Conservation (phyloP, 2,329 filamentous ascomycete genomes). For the Microdochium nivale region DNA sequence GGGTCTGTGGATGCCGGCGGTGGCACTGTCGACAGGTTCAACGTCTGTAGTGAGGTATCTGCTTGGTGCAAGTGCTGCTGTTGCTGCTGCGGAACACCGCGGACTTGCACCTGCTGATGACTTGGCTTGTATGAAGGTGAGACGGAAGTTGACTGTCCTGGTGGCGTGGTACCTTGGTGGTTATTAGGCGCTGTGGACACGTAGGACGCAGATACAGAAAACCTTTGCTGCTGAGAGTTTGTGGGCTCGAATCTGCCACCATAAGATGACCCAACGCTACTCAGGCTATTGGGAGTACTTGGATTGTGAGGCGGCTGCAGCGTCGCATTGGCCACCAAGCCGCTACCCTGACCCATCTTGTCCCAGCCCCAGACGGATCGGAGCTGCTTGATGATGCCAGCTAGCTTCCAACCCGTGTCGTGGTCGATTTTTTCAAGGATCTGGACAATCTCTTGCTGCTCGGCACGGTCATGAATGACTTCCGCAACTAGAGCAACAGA, state of each 20-base stretch:
- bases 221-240: background rate
- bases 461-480: constrained; percentile 55
- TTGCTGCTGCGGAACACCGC: no score
- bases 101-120: no score
- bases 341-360: constrained; percentile 18
- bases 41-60: background rate
- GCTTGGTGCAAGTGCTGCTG: background rate
- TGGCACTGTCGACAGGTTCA: background rate
- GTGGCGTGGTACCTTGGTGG: background rate
- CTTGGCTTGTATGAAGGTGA: background rate
- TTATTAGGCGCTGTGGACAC: background rate
- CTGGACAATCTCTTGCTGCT: constrained; percentile 72
- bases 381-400: constrained; percentile 63
- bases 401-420: constrained; percentile 72
- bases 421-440: constrained; percentile 69
- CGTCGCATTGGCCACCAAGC: background rate
- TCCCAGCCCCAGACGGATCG: constrained; percentile 73
- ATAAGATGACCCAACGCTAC: background rate
- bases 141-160: background rate
- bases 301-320: background rate
- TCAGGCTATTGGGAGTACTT: background rate
- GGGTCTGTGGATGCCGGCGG: background rate
- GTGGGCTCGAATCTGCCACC: background rate
- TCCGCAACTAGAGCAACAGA: constrained; percentile 72
- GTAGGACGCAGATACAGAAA: background rate